Evolutionary conservation across 352 stramenopile genomes (phyloP).

Genomic region (Phytophthora sp.): DNA sequence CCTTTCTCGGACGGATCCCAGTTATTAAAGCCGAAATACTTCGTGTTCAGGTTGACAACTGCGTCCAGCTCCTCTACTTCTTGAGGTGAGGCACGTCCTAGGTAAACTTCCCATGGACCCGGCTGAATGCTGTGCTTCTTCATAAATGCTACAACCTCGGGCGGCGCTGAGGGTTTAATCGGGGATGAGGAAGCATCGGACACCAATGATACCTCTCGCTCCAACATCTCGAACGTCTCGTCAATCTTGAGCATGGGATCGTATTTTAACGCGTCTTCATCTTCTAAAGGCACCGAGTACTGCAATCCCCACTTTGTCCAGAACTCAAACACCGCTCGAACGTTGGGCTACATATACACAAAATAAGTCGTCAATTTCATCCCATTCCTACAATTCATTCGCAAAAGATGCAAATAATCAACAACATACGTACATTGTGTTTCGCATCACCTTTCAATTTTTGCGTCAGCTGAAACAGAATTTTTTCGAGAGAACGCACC

Average conservation of each 20-base stretch:
- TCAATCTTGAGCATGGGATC: constrained; percentile 64
- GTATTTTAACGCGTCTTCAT: constrained; percentile 37
- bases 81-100: constrained; percentile 63
- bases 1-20: constrained; percentile 78
- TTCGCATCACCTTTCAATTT: constrained; percentile 62
- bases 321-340: constrained; percentile 80
- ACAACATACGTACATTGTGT: constrained; percentile 63
- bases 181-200: constrained; percentile 77
- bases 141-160: constrained; percentile 82
- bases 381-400: background rate
- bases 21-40: constrained; percentile 81
- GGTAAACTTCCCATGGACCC: constrained; percentile 82
- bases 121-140: constrained; percentile 76
- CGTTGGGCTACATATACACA: constrained; percentile 50
- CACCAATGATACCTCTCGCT: constrained; percentile 55
- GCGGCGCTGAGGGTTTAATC: constrained; percentile 62
- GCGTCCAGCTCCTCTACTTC: constrained; percentile 78
- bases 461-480: constrained; percentile 68
- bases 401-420: constrained; percentile 7
- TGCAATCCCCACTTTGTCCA: constrained; percentile 86
- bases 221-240: constrained; percentile 66
- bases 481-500: constrained; percentile 69
- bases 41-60: constrained; percentile 71
- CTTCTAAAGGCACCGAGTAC: constrained; percentile 52
- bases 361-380: constrained; percentile 5